phyloP scores from a whole-genome alignment of 1,284 basidiomycete genomes.

The Rhodotorula sp. region DNA sequence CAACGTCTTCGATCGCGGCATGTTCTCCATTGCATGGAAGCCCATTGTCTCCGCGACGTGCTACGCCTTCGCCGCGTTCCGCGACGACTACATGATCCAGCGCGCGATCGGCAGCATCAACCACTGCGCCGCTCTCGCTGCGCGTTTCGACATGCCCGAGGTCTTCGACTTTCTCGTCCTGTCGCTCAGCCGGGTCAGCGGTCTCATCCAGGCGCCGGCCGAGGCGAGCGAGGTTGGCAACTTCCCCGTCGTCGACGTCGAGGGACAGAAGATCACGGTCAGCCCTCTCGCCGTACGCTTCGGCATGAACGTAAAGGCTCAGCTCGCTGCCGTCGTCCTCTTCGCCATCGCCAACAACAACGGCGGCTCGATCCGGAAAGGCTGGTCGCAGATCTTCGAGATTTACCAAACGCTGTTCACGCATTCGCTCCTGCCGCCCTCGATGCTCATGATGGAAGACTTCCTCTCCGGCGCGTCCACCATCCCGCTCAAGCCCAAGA shows the following conservation, averaged over 20 bases:
- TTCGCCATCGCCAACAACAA: conserved; percentile 98
- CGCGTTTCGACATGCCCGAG: conserved; percentile 82
- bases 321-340: conserved; percentile 92
- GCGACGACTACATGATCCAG: conserved; percentile 95
- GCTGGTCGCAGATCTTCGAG: conserved; percentile 92
- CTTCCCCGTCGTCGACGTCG: conserved; percentile 91
- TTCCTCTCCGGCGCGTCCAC: conserved; percentile 80
- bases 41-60: conserved; percentile 74
- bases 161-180: conserved; percentile 96
- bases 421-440: conserved; percentile 80
- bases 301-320: conserved; percentile 91
- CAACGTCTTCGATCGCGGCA: conserved; percentile 73
- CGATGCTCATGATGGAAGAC: conserved; percentile 95
- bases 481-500: conserved; percentile 80
- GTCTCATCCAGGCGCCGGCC: conserved; percentile 37
- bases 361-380: conserved; percentile 79
- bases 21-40: conserved; percentile 91
- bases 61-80: conserved; percentile 78
- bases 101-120: conserved; percentile 90
- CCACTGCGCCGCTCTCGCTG: conserved; percentile 91
- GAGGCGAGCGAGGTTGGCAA: conserved; percentile 59
- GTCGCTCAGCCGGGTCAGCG: conserved; percentile 68
- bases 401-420: conserved; percentile 97
- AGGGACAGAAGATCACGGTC: conserved; percentile 81
- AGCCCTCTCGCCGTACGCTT: conserved; percentile 90